These are phyloP conservation scores for Parastagonospora nodorum DNA, from an alignment of 2,329 filamentous ascomycete genomes.

Conservation along the genomic window DNA sequence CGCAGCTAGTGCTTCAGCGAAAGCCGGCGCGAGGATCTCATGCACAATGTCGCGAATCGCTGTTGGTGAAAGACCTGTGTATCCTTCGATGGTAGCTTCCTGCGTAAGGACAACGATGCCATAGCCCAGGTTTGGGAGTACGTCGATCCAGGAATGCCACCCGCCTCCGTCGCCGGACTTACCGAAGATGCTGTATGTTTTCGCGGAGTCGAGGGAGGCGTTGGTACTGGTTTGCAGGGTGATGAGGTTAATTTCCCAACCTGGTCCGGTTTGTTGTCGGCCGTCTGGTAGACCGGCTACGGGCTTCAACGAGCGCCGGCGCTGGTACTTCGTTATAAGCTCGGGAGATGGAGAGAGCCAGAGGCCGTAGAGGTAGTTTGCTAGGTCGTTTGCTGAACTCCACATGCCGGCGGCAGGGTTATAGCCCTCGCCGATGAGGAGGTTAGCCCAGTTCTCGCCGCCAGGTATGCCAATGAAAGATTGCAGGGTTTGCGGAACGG, in stretches of 20 bases:
- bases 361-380: conserved; percentile 27
- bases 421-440: conserved; percentile 34
- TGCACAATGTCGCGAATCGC: conserved; percentile 22
- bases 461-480: conserved; percentile 30
- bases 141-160: conserved; percentile 39
- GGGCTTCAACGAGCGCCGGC: conserved; percentile 31
- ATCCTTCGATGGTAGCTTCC: conserved; percentile 17
- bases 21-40: conserved; percentile 31
- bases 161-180: conserved; percentile 41
- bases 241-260: conserved; percentile 36
- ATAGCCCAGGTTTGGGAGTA: conserved; percentile 37
- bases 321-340: conserved; percentile 31
- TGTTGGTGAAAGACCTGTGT: conserved; percentile 21
- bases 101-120: conserved; percentile 32
- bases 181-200: conserved; percentile 34
- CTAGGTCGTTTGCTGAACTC: conserved; percentile 38
- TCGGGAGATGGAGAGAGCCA: conserved; percentile 29
- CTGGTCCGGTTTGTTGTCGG: conserved; percentile 32
- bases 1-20: conserved; percentile 23
- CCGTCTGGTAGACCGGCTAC: conserved; percentile 29
- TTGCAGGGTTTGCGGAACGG: conserved; percentile 22
- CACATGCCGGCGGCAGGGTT: conserved; percentile 40
- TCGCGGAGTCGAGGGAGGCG: conserved; percentile 7
- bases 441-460: conserved; percentile 32
- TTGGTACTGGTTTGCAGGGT: conserved; percentile 15